Base-by-base conservation (phyloP, 208 protist species). In the Leishmania mexicana region DNA sequence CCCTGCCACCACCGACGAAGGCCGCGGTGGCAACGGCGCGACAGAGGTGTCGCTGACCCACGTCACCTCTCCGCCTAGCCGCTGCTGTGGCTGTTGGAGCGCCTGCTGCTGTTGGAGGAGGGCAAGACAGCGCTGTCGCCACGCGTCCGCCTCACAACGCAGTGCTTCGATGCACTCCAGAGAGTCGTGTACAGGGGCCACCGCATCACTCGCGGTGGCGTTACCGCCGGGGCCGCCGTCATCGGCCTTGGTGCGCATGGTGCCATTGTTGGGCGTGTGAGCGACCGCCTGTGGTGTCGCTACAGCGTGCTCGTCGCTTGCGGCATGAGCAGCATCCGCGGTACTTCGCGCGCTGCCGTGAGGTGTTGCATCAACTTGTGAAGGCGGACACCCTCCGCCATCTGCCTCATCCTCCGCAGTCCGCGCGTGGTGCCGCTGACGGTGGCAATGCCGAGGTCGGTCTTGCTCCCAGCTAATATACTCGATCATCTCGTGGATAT, bases 391-490 rank as follows among this genome's bases (percentile, higher is more conserved):
- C 51, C 40, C 21, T 19, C 31, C 51, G n/a, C 40, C 45, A 15
- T 7, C 70, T 54, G 24, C 45, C 15, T 72, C 40, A 51, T n/a
- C 31, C 54, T 45, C 38, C 21, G 24, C 38, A 8, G 40, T 57
- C n/a, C 72, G 75, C 19, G 49, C 31, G 15, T 83, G 42, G 19
- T 62, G 53, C 64, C 82, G 82, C 72, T 85, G 79, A 24, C 67
- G 68, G 65, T 88, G 85, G 24, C 47, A 74, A 51, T 77, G 60
- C 38, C 81, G 64, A 15, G 62, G 75, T 15, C 62, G 72, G 73
- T 93, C 90, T 38, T 93, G 88, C 75, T 93, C 90, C 76, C 83
- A 87, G 71, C 77, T 79, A 53, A 93, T 91, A 75, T 77, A 72
- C 82, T 86, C 83, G n/a, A 93, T 88, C 35, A 93, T 53, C 13